phyloP scores from a whole-genome alignment of 2,329 filamentous ascomycete species.

The Saccharata proteae region DNA sequence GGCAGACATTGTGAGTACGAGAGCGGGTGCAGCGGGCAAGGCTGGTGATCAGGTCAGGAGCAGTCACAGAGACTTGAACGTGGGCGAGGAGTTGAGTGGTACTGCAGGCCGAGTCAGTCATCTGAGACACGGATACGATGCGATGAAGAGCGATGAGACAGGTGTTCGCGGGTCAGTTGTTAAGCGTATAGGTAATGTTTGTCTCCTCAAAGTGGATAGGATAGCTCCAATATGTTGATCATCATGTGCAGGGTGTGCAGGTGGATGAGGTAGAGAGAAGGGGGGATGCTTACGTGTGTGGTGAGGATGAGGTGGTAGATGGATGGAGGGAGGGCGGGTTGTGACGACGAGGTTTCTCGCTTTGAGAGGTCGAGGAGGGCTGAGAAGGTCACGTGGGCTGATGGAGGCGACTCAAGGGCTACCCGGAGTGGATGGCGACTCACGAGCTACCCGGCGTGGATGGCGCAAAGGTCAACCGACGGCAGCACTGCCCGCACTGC shows the following conservation, averaged over 20 bases:
- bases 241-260: conserved; percentile 32
- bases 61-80: too few relatives aligned
- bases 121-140: not conserved
- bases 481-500: too few relatives aligned
- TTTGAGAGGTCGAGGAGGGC: not conserved
- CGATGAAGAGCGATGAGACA: not conserved
- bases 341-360: not conserved
- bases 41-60: too few relatives aligned
- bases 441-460: too few relatives aligned
- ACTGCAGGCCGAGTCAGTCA: too few relatives aligned
- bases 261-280: conserved; percentile 4
- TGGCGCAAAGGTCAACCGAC: too few relatives aligned
- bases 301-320: not conserved
- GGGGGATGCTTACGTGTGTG: conserved; percentile 3
- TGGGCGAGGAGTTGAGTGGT: too few relatives aligned
- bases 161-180: conserved; percentile 5
- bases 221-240: conserved; percentile 67
- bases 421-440: too few relatives aligned
- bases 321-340: conserved; percentile 1
- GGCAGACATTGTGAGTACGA: conserved; percentile 21
- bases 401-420: too few relatives aligned
- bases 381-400: conserved; percentile 5
- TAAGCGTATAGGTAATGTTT: conserved; percentile 10
- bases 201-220: conserved; percentile 38
- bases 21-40: not conserved